Evolutionary conservation across 2,329 filamentous ascomycete species (phyloP).

Genomic region (Trichophyton benhamiae): DNA sequence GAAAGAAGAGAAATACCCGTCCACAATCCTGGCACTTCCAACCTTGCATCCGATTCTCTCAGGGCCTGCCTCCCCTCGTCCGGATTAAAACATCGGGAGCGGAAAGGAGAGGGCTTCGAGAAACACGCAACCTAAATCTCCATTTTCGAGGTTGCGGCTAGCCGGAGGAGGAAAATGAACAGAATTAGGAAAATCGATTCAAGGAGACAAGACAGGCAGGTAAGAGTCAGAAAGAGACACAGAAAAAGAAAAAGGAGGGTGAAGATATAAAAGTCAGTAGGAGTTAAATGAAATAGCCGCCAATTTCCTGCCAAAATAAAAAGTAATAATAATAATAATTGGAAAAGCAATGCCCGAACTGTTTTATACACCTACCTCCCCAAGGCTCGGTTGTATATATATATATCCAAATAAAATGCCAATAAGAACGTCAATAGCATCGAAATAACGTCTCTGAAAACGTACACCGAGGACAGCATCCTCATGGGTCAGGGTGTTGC

Average conservation of each 20-base stretch:
- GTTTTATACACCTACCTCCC: background rate
- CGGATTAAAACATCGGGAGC: background rate
- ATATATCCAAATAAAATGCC: background rate
- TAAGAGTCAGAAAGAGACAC: background rate
- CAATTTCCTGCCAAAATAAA: background rate
- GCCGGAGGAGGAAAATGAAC: background rate
- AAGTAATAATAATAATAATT: background rate
- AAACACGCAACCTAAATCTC: background rate
- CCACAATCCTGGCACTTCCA: background rate
- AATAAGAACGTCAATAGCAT: background rate
- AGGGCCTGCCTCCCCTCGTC: background rate
- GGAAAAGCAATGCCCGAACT: background rate
- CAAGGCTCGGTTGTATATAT: background rate
- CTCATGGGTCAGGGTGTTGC: background rate
- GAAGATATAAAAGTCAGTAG: background rate
- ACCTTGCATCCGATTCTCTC: background rate
- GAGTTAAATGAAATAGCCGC: slow-evolving; percentile 1
- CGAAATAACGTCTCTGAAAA: slow-evolving; percentile 3
- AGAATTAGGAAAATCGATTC: background rate
- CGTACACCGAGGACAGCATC: slow-evolving; percentile 1
- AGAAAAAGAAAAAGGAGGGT: background rate
- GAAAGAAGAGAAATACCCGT: background rate
- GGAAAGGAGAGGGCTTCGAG: background rate
- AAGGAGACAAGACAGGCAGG: background rate
- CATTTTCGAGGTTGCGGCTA: background rate